Base-by-base conservation (phyloP, 2,329 filamentous ascomycete genomes). In the Nigrograna mackinnonii region DNA sequence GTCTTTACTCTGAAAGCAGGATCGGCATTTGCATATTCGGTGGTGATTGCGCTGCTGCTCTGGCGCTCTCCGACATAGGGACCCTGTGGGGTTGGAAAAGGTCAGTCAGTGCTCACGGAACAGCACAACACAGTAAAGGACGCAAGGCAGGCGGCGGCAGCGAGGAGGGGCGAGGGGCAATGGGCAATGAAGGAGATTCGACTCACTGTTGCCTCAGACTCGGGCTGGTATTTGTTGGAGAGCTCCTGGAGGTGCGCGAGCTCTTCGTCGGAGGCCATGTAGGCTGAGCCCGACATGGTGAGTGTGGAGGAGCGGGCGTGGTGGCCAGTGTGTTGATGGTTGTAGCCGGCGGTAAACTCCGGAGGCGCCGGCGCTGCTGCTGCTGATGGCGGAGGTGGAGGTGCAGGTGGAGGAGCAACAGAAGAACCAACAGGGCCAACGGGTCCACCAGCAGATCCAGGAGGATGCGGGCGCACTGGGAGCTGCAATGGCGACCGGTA, bases 1-100 rank as follows among this genome's bases (percentile, higher is more conserved):
- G 91, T 96, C 76, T 97, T 97, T 45, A 86, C 82, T 37, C 91
- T 85, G 67, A 89, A 95, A 50, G 89, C 76, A 5, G 86, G 84
- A 67, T 97, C 91, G 48, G 90, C 91, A 69, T 87, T 87, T 47
- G 90, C 88, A 73, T 96, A 97, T 67, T 96, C 89, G 50, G 85
- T 79, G 13, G 87, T 84, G 62, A 99, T 90, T 52, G 79, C 82
- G 55, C 84, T 80, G 69, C 86, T 95, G 38, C 87, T 82, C 60
- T 84, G 83, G 70, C 87, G 89, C 47, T 86, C 79, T 58, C 90
- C 88, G 52, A 97, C 87, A 37, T 91, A 77, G 47, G 89, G 88
- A 42, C 90, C 91, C 92, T 96, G 61, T 21, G 43, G 37, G 11
- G 45, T 46, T 49, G 52, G 51, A 50, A 38, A 43, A 35, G 21